Evolutionary conservation across 108 stramenopile species (phyloP), one percentile per base, ranked within the genome.

Genomic region (Ochromonas danica): DNA sequence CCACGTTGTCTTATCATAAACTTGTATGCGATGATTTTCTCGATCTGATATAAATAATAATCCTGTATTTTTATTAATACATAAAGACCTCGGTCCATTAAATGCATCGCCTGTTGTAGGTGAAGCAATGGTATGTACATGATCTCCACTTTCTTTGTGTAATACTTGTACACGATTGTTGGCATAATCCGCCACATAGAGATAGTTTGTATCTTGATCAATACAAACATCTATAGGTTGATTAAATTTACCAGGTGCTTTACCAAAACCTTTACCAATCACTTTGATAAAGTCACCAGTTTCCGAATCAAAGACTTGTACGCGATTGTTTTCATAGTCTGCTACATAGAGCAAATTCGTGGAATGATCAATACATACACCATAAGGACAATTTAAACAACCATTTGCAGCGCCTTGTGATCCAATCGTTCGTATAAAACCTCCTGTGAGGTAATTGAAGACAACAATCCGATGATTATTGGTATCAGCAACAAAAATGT

Each of bases 391-490:
- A 67, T 67, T 67, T 25, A 67, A 33, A 6, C 17, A 31, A 6
- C 63, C 63, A 31, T 35, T 25, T 28, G 3, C 10, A 10, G 63
- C 3, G 25, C 63, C 63, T 67, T 67, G 63, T 14, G 63, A 31
- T 28, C 63, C 63, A 10, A 67, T 67, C 30, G 30, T 35, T 36
- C 63, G 63, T 35, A 67, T 36, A 36, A 14, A 33, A 28, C 3
- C 63, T 36, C 63, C 63, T 10, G 63, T 67, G 3, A 67, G 17
- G 31, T 67, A 25, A 36, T 67, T 67, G 31, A 67, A 67, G 3
- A 67, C 63, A 6, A 67, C 63, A 36, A 67, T 67, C 3, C 63
- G 63, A 67, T 67, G 63, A 36, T 67, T 67, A 36, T 67, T 67
- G 17, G 63, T 67, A 67, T 67, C 63, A 25, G 63, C 27, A 22